Conservation (phyloP, 2,329 filamentous ascomycete genomes). For the Aspergillus quadricinctus region DNA sequence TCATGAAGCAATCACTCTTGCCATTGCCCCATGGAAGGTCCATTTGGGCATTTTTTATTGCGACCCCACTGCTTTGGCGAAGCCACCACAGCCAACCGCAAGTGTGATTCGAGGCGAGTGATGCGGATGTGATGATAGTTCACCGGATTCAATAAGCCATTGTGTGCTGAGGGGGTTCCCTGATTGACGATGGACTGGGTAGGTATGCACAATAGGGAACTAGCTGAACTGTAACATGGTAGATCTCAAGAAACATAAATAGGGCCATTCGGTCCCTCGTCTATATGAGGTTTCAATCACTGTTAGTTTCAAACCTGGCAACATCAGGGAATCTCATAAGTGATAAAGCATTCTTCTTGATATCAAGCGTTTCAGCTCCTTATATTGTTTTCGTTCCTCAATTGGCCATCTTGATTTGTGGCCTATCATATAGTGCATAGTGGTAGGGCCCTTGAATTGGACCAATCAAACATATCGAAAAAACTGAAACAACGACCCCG, state of each 20-base stretch:
- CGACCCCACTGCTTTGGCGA: conserved; percentile 31
- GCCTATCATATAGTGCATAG: conserved; percentile 32
- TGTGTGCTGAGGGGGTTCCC: conserved; percentile 22
- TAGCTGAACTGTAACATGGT: conserved; percentile 20
- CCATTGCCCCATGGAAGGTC: conserved; percentile 27
- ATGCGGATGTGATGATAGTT: conserved; percentile 26
- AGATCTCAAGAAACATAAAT: conserved; percentile 39
- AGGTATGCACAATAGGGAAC: conserved; percentile 15
- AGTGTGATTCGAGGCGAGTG: conserved; percentile 23
- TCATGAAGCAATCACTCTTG: conserved; percentile 33
- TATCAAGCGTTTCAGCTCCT: conserved; percentile 21
- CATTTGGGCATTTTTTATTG: conserved; percentile 27
- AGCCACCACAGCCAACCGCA: conserved; percentile 31
- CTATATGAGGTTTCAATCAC: conserved; percentile 25
- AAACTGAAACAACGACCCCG: conserved; percentile 33
- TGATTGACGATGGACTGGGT: conserved; percentile 26
- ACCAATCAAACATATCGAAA: conserved; percentile 28
- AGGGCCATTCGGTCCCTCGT: conserved; percentile 27
- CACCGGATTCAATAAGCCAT: conserved; percentile 32
- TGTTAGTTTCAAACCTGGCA: conserved; percentile 28
- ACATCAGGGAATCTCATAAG: conserved; percentile 20
- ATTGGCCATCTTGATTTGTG: conserved; percentile 21
- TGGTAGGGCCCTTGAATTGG: conserved; percentile 20
- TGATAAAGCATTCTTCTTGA: conserved; percentile 14
- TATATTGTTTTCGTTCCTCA: conserved; percentile 16